Evolutionary conservation across 208 protist species (phyloP), one percentile per base, ranked within the genome.

Genomic region (Trypanosoma cruzi): DNA sequence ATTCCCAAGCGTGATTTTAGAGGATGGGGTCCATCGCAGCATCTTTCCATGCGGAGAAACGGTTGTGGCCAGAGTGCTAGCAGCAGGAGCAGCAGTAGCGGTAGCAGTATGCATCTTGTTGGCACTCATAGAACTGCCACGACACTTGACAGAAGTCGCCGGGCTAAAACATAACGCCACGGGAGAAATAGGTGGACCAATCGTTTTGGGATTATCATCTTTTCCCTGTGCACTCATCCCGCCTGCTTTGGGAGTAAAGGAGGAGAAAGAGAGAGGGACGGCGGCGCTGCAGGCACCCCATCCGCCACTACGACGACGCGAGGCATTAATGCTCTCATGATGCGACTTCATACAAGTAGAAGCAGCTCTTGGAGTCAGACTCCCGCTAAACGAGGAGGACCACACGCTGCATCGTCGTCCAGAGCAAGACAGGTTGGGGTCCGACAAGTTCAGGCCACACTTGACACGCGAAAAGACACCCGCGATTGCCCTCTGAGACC

Each of bases 321-420:
- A 36, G 32, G 26, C 22, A n/a, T 60, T 48, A 1, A 40, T 29
- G 31, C 40, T 52, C 18, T 55, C 71, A 18, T 61, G 54, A 13
- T 64, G 34, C n/a, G 42, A 53, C 16, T 31, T 46, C 22, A 48
- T 26, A 37, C 32, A 49, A 14, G n/a, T 24, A 16, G 36, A 71
- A 44, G 29, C 32, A 37, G 10, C 2, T 29, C 16, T 44, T n/a
- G 64, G 63, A 40, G 48, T 77, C 24, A 46, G 50, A 14, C 18
- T 62, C 10, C 22, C 64, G 60, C 71, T 77, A 40, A 71, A 37
- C 7, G 57, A 65, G 1, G 63, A 69, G 22, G 71, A 71, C 63
- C 71, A 70, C 34, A 55, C 32, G 31, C 64, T 49, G 22, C 58
- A 61, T 24, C 36, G 31, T 10, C 67, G 55, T 6, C 8, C 37